These are phyloP conservation scores for Stipa capillata DNA, from an alignment of 176 grass and related monocot genomes.

Conservation along the genomic window DNA sequence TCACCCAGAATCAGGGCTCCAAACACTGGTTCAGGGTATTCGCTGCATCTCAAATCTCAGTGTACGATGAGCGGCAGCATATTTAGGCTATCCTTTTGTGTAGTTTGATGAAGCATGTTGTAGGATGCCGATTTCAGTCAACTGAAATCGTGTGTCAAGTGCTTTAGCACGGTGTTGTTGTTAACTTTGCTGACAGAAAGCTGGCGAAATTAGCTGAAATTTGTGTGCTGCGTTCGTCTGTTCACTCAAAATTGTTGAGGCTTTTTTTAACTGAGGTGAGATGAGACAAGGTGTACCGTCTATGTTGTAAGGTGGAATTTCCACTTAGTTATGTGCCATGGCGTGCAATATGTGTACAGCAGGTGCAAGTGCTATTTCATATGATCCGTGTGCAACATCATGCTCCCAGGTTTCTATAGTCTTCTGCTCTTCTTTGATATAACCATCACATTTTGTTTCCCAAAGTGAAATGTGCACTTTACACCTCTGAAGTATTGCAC, in stretches of 20 bases:
- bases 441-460: neutral
- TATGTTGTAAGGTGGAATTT: neutral
- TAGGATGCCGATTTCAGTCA: neutral
- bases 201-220: neutral
- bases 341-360: neutral
- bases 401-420: neutral
- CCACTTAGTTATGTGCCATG: neutral
- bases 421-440: no score
- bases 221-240: neutral
- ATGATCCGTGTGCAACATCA: no score
- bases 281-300: neutral
- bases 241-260: neutral
- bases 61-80: neutral
- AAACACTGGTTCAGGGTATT: neutral
- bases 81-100: neutral
- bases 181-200: neutral
- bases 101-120: neutral
- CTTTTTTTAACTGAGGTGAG: neutral
- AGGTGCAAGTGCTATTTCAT: no score
- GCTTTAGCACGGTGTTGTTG: neutral
- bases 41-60: neutral
- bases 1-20: neutral
- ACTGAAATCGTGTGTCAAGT: neutral
- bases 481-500: no score
- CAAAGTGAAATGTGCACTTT: no score